Evolutionary conservation across 78 protist genomes (phyloP).

Genomic region (Salpingoeca rosetta): DNA sequence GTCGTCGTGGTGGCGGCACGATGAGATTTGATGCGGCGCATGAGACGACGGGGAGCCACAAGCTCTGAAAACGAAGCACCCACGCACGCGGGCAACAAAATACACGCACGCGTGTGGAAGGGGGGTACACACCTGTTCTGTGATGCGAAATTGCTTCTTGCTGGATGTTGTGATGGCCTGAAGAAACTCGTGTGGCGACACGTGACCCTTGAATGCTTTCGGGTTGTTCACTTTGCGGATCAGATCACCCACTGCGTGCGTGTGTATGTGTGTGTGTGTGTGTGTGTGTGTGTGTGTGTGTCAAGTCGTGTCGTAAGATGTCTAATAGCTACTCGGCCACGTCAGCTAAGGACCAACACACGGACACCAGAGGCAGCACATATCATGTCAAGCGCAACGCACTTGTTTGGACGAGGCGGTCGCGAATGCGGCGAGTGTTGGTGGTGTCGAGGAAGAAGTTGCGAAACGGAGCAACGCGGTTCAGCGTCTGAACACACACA

Average conservation of each 20-base stretch:
- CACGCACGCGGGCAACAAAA: too few relatives aligned
- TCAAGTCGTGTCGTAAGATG: too few relatives aligned
- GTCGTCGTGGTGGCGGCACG: too few relatives aligned
- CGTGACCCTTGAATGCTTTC: conserved; percentile 72
- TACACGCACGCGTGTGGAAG: too few relatives aligned
- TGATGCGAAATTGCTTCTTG: conserved; percentile 44
- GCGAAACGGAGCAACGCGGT: conserved; percentile 59
- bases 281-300: too few relatives aligned
- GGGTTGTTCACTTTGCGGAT: conserved; percentile 82
- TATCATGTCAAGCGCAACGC: background rate
- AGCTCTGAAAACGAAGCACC: too few relatives aligned
- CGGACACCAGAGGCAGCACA: background rate
- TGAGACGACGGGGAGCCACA: too few relatives aligned
- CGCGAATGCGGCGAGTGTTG: conserved; percentile 11
- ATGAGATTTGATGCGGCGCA: too few relatives aligned
- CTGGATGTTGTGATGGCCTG: conserved; percentile 30
- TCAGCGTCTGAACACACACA: conserved; percentile 47
- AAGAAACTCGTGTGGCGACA: conserved; percentile 74
- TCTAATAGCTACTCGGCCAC: too few relatives aligned
- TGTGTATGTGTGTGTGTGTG: too few relatives aligned
- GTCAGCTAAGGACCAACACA: too few relatives aligned
- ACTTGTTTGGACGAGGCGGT: background rate
- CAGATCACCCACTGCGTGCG: conserved; percentile 49
- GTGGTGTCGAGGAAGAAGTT: conserved; percentile 53
- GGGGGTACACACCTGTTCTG: too few relatives aligned